Evolutionary conservation across 2,329 filamentous ascomycete genomes (phyloP), one percentile per base, ranked within the genome.

Genomic region (Macrophomina phaseolina): DNA sequence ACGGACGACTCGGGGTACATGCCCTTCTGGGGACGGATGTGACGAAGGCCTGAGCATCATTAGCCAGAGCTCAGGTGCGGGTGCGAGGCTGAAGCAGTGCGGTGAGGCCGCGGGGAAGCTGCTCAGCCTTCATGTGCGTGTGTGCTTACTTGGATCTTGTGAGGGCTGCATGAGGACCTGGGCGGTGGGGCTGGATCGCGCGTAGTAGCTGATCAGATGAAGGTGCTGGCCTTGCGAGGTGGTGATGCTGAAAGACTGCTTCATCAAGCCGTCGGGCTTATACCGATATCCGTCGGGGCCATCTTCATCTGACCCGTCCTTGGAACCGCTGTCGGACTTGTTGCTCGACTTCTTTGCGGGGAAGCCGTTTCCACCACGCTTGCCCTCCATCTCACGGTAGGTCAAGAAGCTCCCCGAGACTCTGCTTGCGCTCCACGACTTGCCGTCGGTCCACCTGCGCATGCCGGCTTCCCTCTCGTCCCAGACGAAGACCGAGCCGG

Each of bases 401-500:
- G 95, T 98, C 68, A 99, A 81, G 78, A 99, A 99, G 82, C 95
- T 98, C 62, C 95, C 95, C 0, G 94, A 98, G 0, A 99, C 95
- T 69, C 95, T 89, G 81, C 94, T 98, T 40, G 95, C 95, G 76
- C 94, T 98, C 95, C 95, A 99, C 42, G 94, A 98, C 79, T 99
- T 99, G 66, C 95, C 95, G 74, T 99, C 95, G 0, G 95, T 99
- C 95, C 95, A 99, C 79, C 95, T 86, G 75, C 95, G 87, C 95
- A 99, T 99, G 71, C 95, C 95, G 11, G 95, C 95, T 83, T 99
- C 95, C 73, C 94, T 86, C 83, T 99, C 95, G 79, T 99, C 95
- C 95, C 95, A 99, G n/a, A 99, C 95, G 75, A 98, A 99, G 3
- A 99, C 94, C 0, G 95, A 99, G 51, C 95, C 95, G 0, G 94